Percentiles rank a stretch among this genome's conserved stretches.
phyloP scores from a whole-genome alignment of 2,329 filamentous ascomycete genomes.

The Colletotrichum scovillei region DNA sequence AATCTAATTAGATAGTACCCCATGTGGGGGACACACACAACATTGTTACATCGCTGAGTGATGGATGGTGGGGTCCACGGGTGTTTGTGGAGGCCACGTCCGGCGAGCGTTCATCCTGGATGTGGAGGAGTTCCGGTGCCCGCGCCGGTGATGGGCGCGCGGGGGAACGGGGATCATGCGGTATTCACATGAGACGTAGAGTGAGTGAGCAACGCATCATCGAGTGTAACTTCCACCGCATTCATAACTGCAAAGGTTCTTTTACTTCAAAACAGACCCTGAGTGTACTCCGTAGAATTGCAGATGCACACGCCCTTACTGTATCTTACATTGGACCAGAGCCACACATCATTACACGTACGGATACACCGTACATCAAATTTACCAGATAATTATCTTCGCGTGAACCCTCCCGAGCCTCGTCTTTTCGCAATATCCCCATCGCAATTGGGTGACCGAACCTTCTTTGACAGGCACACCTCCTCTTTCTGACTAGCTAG shows the following conservation, averaged over 20 bases:
- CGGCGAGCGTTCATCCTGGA: background rate
- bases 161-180: conserved; percentile 5
- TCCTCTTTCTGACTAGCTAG: background rate
- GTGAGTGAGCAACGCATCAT: background rate
- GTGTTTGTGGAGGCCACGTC: conserved; percentile 20
- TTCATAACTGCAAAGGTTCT: background rate
- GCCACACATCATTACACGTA: background rate
- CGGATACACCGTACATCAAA: background rate
- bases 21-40: conserved; percentile 9
- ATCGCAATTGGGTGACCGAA: background rate
- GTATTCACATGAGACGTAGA: background rate
- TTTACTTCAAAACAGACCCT: background rate
- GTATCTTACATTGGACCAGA: background rate
- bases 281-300: too few species aligned
- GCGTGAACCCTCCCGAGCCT: background rate
- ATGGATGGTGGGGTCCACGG: conserved; percentile 8
- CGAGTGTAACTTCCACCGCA: background rate
- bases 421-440: background rate
- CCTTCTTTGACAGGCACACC: background rate
- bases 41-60: conserved; percentile 3
- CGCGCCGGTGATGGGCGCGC: background rate
- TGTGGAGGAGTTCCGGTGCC: conserved; percentile 18
- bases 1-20: background rate
- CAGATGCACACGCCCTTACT: background rate
- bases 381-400: background rate